phyloP scores from a whole-genome alignment of 176 grass and related monocot genomes.

The Hordeum marinum region DNA sequence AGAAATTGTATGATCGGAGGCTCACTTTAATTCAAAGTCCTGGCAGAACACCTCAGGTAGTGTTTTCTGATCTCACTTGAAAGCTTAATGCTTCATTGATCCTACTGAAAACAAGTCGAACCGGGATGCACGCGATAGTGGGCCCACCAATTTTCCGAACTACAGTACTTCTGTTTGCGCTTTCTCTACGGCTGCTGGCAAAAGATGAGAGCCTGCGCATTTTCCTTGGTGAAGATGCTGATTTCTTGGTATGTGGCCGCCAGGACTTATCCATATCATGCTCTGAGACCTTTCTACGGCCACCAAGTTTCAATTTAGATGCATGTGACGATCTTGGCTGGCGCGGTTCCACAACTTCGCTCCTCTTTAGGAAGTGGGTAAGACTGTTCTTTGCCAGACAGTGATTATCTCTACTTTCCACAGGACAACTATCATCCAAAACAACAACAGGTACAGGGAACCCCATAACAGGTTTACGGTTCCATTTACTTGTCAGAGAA shows the following conservation, averaged over 20 bases:
- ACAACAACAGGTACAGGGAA: conserved; percentile 62
- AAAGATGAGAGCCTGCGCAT: conserved; percentile 95
- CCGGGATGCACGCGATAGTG: conserved; percentile 67
- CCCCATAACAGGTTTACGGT: conserved; percentile 81
- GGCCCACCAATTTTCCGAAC: conserved; percentile 55
- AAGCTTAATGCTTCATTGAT: conserved; percentile 87
- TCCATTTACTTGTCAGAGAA: conserved; percentile 93
- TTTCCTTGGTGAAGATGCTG: conserved; percentile 78
- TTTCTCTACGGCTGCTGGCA: conserved; percentile 46
- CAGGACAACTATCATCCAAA: conserved; percentile 52
- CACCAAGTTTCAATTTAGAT: conserved; percentile 30
- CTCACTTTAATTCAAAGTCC: neutral
- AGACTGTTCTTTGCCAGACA: conserved; percentile 37
- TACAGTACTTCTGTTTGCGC: conserved; percentile 42
- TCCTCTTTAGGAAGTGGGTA: conserved; percentile 49
- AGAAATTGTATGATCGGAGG: conserved; percentile 23
- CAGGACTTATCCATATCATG: conserved; percentile 52
- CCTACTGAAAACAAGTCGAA: conserved; percentile 97
- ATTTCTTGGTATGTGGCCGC: conserved; percentile 62
- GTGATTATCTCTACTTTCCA: conserved; percentile 29
- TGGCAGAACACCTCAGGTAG: conserved; percentile 25
- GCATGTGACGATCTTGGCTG: conserved; percentile 40
- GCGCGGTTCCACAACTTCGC: conserved; percentile 19
- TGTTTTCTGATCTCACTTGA: conserved; percentile 54
- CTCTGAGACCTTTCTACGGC: conserved; percentile 25